Percentiles rank a stretch among this genome's conserved stretches.
Evolutionary conservation across 352 stramenopile genomes (phyloP).

Genomic region (Pythium dissotocum): DNA sequence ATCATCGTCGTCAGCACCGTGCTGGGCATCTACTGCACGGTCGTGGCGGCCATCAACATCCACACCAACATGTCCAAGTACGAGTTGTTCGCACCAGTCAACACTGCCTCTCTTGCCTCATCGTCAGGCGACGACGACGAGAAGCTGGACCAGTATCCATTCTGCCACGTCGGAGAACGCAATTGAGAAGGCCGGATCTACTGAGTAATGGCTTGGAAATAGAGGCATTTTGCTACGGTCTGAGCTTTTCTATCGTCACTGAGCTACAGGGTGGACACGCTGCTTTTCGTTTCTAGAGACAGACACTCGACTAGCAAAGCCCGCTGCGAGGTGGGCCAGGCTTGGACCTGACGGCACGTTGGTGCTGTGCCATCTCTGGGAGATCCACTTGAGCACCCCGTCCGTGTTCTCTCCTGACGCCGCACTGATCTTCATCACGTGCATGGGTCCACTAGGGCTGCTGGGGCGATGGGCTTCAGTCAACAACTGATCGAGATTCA

Average conservation of each 20-base stretch:
- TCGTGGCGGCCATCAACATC: slow-evolving; percentile 54
- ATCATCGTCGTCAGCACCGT: slow-evolving; percentile 54
- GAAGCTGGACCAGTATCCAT: slow-evolving; percentile 48
- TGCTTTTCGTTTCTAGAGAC: slow-evolving; percentile 31
- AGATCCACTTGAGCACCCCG: slow-evolving; percentile 57
- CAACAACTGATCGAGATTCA: slow-evolving; percentile 56
- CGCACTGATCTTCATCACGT: slow-evolving; percentile 64
- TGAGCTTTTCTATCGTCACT: slow-evolving; percentile 16
- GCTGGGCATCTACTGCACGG: slow-evolving; percentile 56
- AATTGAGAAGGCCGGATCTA: slow-evolving; percentile 36
- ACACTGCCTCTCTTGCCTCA: slow-evolving; percentile 13
- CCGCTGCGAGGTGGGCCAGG: slow-evolving; percentile 10
- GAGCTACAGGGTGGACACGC: slow-evolving; percentile 35
- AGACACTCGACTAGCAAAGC: slow-evolving; percentile 2
- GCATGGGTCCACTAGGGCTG: slow-evolving; percentile 35
- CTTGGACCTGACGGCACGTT: slow-evolving; percentile 9
- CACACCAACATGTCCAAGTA: slow-evolving; percentile 49
- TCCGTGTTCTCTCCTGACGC: slow-evolving; percentile 60
- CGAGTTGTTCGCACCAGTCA: slow-evolving; percentile 42
- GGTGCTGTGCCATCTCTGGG: slow-evolving; percentile 31
- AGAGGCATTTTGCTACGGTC: background rate
- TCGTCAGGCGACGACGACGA: slow-evolving; percentile 8
- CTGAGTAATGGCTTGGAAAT: background rate
- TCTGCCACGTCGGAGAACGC: slow-evolving; percentile 58
- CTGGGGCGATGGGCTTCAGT: slow-evolving; percentile 20